Evolutionary conservation across 441 rosid genomes (phyloP).

Genomic region (Breynia disticha): DNA sequence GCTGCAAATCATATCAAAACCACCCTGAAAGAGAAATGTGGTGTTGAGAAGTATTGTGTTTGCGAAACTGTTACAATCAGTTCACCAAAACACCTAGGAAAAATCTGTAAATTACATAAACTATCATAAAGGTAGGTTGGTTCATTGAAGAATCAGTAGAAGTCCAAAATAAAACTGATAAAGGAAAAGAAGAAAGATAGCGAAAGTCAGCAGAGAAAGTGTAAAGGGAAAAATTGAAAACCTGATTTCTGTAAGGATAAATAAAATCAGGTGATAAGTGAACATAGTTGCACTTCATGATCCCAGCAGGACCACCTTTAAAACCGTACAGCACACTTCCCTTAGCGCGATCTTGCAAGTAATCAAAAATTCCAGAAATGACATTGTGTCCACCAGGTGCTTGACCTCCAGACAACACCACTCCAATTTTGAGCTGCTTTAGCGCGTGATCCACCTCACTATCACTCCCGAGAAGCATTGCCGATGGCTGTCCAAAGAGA

Average conservation of each 20-base stretch:
- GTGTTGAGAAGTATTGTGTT: no score
- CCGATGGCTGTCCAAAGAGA: constrained; percentile 84
- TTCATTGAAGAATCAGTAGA: no score
- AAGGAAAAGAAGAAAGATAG: no score
- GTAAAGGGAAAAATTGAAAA: constrained; percentile 10
- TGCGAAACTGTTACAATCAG: no score
- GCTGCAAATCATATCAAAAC: constrained; percentile 99
- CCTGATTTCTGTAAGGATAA: constrained; percentile 89
- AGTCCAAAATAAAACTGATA: no score
- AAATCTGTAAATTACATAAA: no score
- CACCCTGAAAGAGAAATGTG: no score
- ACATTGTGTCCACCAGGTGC: constrained; percentile 99
- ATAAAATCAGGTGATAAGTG: constrained; percentile 68
- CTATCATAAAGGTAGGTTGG: no score
- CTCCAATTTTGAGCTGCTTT: constrained; percentile 77
- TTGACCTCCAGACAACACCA: constrained; percentile 95
- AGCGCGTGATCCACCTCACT: constrained; percentile 22
- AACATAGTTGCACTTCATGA: constrained; percentile 88
- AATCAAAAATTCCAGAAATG: constrained; percentile 83
- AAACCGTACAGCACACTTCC: constrained; percentile 83
- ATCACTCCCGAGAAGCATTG: constrained; percentile 44
- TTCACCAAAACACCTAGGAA: no score
- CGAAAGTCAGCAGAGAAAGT: neutral
- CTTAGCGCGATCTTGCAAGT: constrained; percentile 74
- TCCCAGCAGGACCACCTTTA: constrained; percentile 97